Conservation (phyloP, 805 yeast species). For the Zygosaccharomyces kombuchaensis region DNA sequence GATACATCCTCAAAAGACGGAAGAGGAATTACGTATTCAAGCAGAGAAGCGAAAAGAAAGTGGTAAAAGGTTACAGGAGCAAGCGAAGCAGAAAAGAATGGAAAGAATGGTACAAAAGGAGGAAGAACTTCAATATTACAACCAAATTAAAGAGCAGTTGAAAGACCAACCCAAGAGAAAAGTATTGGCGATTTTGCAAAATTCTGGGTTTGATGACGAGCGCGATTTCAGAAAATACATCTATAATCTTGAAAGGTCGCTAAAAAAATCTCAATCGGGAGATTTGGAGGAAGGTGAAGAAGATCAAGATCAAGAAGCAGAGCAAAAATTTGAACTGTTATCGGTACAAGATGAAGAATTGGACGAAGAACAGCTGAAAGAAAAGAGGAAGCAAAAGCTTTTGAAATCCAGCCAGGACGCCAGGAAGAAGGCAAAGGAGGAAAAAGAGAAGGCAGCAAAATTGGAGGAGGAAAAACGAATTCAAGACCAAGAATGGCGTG, state of each 20-base stretch:
- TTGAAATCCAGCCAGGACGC: constrained; percentile 88
- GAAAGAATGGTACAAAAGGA: constrained; percentile 80
- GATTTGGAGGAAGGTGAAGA: constrained; percentile 57
- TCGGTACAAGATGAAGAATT: constrained; percentile 83
- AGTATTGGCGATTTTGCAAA: constrained; percentile 50
- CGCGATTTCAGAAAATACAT: constrained; percentile 66
- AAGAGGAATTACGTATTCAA: constrained; percentile 73
- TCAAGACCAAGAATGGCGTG: constrained; percentile 76
- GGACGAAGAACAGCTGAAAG: constrained; percentile 73
- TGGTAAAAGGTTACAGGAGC: constrained; percentile 86
- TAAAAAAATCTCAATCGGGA: constrained; percentile 61
- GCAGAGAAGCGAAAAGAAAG: constrained; percentile 79
- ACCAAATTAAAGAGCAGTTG: constrained; percentile 51
- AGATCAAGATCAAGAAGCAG: constrained; percentile 46
- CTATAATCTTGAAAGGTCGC: constrained; percentile 57
- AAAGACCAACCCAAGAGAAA: constrained; percentile 48
- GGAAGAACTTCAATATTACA: constrained; percentile 70
- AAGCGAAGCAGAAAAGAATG: constrained; percentile 76
- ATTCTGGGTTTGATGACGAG: constrained; percentile 76
- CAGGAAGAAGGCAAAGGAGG: constrained; percentile 72
- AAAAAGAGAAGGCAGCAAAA: constrained; percentile 62
- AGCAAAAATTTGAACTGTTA: constrained; percentile 60
- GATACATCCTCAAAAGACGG: constrained; percentile 66
- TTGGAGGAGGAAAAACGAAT: constrained; percentile 54
- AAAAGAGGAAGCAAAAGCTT: constrained; percentile 78